phyloP scores from a whole-genome alignment of 208 protist species.

The Crithidia sp. region DNA sequence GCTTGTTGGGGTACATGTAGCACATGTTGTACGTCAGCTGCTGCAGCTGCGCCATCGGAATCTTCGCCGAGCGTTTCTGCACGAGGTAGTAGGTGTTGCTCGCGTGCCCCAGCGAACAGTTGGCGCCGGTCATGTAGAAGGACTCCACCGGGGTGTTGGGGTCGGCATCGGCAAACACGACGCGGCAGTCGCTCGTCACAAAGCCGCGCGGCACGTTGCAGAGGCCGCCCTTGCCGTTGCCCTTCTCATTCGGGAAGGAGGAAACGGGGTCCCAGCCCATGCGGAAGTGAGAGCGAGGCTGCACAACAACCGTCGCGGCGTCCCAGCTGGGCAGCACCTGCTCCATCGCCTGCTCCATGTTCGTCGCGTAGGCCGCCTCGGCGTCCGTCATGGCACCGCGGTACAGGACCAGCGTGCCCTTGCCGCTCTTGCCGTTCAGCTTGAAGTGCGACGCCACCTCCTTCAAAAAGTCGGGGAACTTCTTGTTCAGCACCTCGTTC shows the following conservation, averaged over 20 bases:
- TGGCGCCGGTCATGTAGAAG: constrained; percentile 56
- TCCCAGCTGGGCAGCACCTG: constrained; percentile 36
- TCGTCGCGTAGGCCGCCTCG: constrained; percentile 38
- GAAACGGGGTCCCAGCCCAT: constrained; percentile 31
- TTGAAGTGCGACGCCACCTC: constrained; percentile 42
- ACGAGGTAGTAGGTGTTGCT: constrained; percentile 54
- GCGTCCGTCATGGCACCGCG: constrained; percentile 56
- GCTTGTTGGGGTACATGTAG: constrained; percentile 75
- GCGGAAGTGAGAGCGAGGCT: constrained; percentile 55
- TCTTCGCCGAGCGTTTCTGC: constrained; percentile 18
- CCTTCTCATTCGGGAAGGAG: constrained; percentile 10
- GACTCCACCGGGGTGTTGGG: constrained; percentile 20
- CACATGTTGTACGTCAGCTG: constrained; percentile 55
- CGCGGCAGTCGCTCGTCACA: constrained; percentile 23
- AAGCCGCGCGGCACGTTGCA: constrained; percentile 69
- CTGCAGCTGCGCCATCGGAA: constrained; percentile 39
- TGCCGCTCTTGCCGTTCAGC: constrained; percentile 20
- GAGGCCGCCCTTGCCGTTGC: constrained; percentile 1
- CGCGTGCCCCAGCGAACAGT: constrained; percentile 61
- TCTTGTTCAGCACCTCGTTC: constrained; percentile 50
- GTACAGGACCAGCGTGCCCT: constrained; percentile 43
- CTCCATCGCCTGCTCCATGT: constrained; percentile 33
- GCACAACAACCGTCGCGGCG: constrained; percentile 51
- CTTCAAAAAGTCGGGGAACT: constrained; percentile 46
- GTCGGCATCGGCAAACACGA: constrained; percentile 35